Evolutionary conservation across 768 basidiomycete species (phyloP).

Genomic region (Amanita molliuscula): DNA sequence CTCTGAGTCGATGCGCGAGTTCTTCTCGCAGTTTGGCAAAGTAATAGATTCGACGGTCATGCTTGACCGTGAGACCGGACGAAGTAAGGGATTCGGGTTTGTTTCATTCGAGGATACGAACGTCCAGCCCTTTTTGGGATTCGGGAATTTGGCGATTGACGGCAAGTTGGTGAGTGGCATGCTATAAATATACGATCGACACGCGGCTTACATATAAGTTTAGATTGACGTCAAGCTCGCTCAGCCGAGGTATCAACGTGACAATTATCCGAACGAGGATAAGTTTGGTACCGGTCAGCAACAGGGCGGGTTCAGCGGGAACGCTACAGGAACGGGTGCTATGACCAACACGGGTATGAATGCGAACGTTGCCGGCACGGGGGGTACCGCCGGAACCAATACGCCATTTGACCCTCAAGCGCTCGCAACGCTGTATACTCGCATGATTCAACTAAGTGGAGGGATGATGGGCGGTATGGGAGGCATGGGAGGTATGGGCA

Average conservation of each 20-base stretch:
- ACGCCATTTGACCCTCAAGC: constrained; percentile 87
- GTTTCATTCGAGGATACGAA: constrained; percentile 92
- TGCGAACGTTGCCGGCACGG: constrained; percentile 14
- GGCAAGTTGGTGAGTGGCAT: constrained; percentile 73
- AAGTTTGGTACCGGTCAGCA: constrained; percentile 12
- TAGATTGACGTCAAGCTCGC: constrained; percentile 98
- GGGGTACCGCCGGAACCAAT: constrained; percentile 27
- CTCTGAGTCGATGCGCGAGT: constrained; percentile 86
- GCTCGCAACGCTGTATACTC: constrained; percentile 86
- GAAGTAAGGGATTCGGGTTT: constrained; percentile 97
- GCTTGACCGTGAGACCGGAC: constrained; percentile 91
- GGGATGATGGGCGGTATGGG: constrained; percentile 45
- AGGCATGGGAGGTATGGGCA: constrained; percentile 15
- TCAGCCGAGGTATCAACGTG: constrained; percentile 78
- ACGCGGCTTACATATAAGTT: not conserved
- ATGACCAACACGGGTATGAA: constrained; percentile 12
- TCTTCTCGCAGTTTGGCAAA: constrained; percentile 89
- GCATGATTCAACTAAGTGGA: constrained; percentile 80
- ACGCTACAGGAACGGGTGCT: not conserved
- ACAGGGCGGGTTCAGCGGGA: not conserved
- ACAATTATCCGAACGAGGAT: constrained; percentile 47
- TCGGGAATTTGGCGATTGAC: constrained; percentile 86
- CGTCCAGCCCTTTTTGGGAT: constrained; percentile 80
- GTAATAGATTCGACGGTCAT: constrained; percentile 98
- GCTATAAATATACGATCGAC: not conserved